These are phyloP conservation scores for Gonapodya prolifera DNA, from an alignment of 192 early-diverging fungal species.

Conservation along the genomic window DNA sequence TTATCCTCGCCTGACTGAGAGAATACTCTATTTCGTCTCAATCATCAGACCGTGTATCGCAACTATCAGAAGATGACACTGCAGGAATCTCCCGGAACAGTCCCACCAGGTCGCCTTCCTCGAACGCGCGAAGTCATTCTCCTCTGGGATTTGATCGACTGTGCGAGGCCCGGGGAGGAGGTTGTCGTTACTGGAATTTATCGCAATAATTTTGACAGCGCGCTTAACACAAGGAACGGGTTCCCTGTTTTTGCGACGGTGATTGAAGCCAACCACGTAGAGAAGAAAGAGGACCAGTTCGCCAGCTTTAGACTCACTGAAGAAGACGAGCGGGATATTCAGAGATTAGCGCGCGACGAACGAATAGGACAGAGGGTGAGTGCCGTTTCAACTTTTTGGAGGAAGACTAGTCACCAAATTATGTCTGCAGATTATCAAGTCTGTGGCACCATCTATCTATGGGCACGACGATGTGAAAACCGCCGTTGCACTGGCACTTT, in stretches of 20 bases:
- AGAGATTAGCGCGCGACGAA: constrained; percentile 60
- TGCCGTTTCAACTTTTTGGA: not conserved
- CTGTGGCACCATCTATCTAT: constrained; percentile 97
- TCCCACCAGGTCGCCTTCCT: constrained; percentile 87
- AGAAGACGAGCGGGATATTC: constrained; percentile 73
- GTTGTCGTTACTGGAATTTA: constrained; percentile 91
- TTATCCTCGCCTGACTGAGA: too few species aligned
- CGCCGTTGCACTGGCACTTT: constrained; percentile 81
- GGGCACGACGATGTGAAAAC: constrained; percentile 97
- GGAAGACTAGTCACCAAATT: not conserved
- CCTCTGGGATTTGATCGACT: constrained; percentile 93
- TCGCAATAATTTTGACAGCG: constrained; percentile 84
- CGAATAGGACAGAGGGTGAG: constrained; percentile 61
- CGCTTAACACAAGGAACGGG: constrained; percentile 77
- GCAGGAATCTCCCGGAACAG: constrained; percentile 91
- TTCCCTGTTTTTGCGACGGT: constrained; percentile 95
- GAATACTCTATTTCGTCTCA: too few species aligned
- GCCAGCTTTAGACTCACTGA: constrained; percentile 78
- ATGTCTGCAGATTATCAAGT: constrained; percentile 71
- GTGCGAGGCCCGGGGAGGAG: constrained; percentile 90
- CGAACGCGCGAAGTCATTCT: constrained; percentile 86
- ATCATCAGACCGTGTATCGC: constrained; percentile 70
- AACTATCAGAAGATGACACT: constrained; percentile 94
- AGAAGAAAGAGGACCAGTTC: constrained; percentile 78
- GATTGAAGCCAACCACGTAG: constrained; percentile 92